Percentiles rank a stretch among this genome's conserved stretches.
Evolutionary conservation across 169 alveolate species (phyloP).

Genomic region (Plasmodium falciparum): DNA sequence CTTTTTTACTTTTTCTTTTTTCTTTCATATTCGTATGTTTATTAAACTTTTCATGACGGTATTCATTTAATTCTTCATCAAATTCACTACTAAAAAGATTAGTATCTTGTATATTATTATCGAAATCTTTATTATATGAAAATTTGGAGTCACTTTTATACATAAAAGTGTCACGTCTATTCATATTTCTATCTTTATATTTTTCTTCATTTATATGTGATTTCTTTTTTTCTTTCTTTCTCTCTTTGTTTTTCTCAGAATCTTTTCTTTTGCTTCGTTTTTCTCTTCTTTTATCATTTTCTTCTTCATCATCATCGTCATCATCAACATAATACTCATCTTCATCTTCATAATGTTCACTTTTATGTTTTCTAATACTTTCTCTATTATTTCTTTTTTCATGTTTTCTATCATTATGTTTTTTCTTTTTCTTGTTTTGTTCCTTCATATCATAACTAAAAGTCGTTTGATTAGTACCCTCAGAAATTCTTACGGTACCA

Average conservation of each 20-base stretch:
- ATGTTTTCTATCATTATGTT: constrained; percentile 4
- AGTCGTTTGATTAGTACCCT: neutral
- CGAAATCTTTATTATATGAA: constrained; percentile 36
- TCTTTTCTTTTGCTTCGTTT: constrained; percentile 37
- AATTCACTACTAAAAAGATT: constrained; percentile 25
- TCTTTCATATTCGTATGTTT: neutral
- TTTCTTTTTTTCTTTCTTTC: constrained; percentile 14
- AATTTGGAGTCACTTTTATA: constrained; percentile 11
- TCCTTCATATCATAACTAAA: neutral
- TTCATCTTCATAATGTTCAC: constrained; percentile 9
- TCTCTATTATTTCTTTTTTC: constrained; percentile 13
- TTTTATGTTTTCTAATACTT: constrained; percentile 32
- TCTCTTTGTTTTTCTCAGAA: constrained; percentile 35
- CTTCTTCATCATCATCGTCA: neutral
- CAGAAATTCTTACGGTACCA: neutral
- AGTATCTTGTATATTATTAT: constrained; percentile 8
- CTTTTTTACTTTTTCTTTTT: constrained; percentile 29
- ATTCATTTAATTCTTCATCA: constrained; percentile 33
- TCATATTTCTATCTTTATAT: constrained; percentile 11
- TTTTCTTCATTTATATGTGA: constrained; percentile 28
- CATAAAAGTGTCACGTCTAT: constrained; percentile 18
- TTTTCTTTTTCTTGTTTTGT: constrained; percentile 14
- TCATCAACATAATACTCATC: constrained; percentile 18
- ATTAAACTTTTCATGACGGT: no score
- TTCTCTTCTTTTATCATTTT: constrained; percentile 15